Evolutionary conservation across 2,329 filamentous ascomycete species (phyloP).

Genomic region (Aspergillus sp.): DNA sequence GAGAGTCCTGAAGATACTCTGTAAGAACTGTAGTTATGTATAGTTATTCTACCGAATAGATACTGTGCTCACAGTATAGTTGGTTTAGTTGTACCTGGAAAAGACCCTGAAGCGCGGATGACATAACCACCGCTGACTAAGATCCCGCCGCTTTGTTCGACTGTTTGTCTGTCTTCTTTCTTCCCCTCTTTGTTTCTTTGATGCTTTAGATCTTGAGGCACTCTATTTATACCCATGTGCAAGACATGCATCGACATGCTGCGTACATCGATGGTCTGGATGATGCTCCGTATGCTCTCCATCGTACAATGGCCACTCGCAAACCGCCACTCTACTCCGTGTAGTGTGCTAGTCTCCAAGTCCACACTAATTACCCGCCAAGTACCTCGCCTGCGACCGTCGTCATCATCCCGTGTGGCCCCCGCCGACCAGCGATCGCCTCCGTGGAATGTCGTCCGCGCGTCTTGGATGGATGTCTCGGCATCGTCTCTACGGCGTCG

Average conservation of each 20-base stretch:
- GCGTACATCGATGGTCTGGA: neutral
- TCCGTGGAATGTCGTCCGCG: slow-evolving; percentile 5
- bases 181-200: neutral
- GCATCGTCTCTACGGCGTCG: neutral
- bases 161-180: neutral
- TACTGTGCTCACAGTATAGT: too few relatives aligned
- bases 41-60: too few relatives aligned
- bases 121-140: neutral
- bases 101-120: neutral
- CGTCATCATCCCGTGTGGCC: slow-evolving; percentile 12
- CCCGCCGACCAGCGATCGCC: slow-evolving; percentile 4
- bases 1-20: too few relatives aligned
- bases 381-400: slow-evolving; percentile 6
- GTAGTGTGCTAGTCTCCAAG: neutral
- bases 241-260: neutral
- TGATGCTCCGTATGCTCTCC: neutral
- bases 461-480: slow-evolving; percentile 3
- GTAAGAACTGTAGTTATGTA: too few relatives aligned
- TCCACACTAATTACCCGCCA: neutral
- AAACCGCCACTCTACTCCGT: neutral
- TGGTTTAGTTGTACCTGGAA: too few relatives aligned
- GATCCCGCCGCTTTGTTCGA: neutral
- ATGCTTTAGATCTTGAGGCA: neutral
- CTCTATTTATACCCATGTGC: neutral
- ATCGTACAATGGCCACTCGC: too few relatives aligned